Percentiles rank a stretch among this genome's conserved stretches.
phyloP scores from a whole-genome alignment of 768 basidiomycete genomes.

The Hortiboletus flavorubellus region DNA sequence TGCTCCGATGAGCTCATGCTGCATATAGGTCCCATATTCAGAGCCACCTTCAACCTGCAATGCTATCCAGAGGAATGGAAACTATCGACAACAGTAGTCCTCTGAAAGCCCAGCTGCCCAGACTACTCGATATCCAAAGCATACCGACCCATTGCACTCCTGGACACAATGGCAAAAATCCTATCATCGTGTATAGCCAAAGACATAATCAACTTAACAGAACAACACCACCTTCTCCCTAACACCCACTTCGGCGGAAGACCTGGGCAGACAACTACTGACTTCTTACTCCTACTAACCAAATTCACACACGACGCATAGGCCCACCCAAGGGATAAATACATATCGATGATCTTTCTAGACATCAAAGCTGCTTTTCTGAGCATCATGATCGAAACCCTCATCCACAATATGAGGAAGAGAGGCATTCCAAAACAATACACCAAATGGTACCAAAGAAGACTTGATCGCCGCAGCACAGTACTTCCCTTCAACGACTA shows the following conservation, averaged over 20 bases:
- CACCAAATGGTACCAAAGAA: neutral
- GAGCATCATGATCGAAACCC: neutral
- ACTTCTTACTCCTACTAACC: neutral
- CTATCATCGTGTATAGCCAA: neutral
- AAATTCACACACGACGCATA: neutral
- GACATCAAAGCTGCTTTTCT: neutral
- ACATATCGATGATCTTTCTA: neutral
- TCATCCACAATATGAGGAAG: neutral
- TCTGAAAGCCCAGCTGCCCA: neutral
- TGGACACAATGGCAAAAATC: neutral
- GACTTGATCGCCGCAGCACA: too few species aligned
- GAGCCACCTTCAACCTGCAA: too few species aligned
- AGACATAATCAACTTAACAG: neutral
- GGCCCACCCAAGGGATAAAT: neutral
- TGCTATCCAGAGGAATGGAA: neutral
- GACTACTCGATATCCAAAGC: neutral
- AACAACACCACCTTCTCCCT: neutral
- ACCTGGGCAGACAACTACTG: neutral
- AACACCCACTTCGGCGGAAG: neutral
- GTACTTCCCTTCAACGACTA: constrained; percentile 27
- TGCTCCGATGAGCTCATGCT: too few species aligned
- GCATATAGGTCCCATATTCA: too few species aligned
- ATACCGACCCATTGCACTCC: neutral
- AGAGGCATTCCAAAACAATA: neutral
- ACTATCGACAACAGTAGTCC: neutral